These are phyloP conservation scores for Auriculariales sp. DNA, from an alignment of 768 basidiomycete species.

Conservation along the genomic window DNA sequence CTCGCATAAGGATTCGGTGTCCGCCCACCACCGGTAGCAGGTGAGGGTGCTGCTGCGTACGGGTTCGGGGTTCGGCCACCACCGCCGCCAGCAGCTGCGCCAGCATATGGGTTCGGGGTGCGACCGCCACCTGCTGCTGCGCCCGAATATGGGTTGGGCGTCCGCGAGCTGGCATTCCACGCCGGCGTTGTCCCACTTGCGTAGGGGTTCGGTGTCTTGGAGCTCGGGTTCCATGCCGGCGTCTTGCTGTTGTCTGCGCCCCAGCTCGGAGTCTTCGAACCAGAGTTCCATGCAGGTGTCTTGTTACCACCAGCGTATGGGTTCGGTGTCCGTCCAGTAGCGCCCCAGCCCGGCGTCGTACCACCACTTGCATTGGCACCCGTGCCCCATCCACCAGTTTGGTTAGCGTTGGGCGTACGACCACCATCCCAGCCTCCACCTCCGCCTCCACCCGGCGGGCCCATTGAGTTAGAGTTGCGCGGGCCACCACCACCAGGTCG, in stretches of 20 bases:
- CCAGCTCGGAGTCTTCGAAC: background rate
- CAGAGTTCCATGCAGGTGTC: conserved; percentile 46
- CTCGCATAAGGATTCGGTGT: conserved; percentile 19
- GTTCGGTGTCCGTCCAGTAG: too few relatives aligned
- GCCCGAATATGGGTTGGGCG: conserved; percentile 54
- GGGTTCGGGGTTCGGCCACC: conserved; percentile 19
- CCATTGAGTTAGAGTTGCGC: conserved; percentile 15
- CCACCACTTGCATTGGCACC: background rate
- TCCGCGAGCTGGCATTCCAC: conserved; percentile 44
- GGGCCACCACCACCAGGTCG: background rate
- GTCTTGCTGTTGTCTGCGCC: background rate
- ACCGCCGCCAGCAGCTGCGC: too few relatives aligned
- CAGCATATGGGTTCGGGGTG: conserved; percentile 41
- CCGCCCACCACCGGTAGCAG: conserved; percentile 33
- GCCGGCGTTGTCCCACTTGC: conserved; percentile 49
- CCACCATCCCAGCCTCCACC: conserved; percentile 9
- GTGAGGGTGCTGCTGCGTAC: conserved; percentile 13
- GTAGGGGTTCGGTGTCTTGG: conserved; percentile 30
- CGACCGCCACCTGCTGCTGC: conserved; percentile 22
- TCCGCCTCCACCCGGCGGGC: conserved; percentile 18
- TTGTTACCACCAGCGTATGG: conserved; percentile 48
- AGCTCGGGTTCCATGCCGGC: conserved; percentile 8
- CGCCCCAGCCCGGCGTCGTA: conserved; percentile 10
- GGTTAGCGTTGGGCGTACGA: conserved; percentile 41
- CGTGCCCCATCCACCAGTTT: conserved; percentile 3